Evolutionary conservation across 805 yeast genomes (phyloP).

Genomic region (Nakazawaea laoshanensis): DNA sequence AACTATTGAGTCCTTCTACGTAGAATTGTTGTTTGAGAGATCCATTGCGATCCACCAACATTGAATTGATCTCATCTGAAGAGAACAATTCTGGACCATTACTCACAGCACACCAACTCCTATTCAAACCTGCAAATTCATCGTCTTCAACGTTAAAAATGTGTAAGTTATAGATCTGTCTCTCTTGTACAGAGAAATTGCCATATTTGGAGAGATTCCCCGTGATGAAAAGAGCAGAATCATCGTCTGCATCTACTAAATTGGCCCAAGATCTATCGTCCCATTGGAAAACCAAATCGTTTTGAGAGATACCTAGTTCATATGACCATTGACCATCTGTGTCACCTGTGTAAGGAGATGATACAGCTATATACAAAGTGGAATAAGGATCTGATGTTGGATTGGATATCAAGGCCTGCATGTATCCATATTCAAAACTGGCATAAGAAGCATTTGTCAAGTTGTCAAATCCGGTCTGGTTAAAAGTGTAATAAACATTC

Average conservation of each 20-base stretch:
- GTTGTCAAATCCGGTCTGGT: slow-evolving; percentile 11
- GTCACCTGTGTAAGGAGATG: slow-evolving; percentile 12
- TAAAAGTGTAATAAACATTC: slow-evolving; percentile 18
- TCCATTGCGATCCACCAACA: slow-evolving; percentile 36
- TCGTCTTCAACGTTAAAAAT: slow-evolving; percentile 34
- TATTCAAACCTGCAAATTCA: slow-evolving; percentile 30
- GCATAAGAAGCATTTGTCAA: slow-evolving; percentile 11
- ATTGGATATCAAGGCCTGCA: slow-evolving; percentile 15
- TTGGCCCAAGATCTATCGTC: slow-evolving; percentile 46
- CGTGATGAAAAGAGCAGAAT: slow-evolving; percentile 58
- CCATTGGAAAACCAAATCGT: slow-evolving; percentile 62
- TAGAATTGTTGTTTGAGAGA: slow-evolving; percentile 53
- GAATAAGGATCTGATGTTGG: slow-evolving; percentile 11
- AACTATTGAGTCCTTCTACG: slow-evolving; percentile 49
- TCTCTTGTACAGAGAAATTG: slow-evolving; percentile 3
- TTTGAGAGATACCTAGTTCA: slow-evolving; percentile 58
- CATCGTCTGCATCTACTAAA: slow-evolving; percentile 63
- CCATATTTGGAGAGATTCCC: slow-evolving; percentile 29
- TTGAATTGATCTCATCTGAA: slow-evolving; percentile 18
- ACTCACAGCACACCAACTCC: slow-evolving; percentile 67
- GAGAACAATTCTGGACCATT: slow-evolving; percentile 35
- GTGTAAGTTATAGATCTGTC: slow-evolving; percentile 29
- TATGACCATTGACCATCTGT: slow-evolving; percentile 40
- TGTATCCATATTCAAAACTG: slow-evolving; percentile 18
- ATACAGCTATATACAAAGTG: slow-evolving; percentile 15